These are phyloP conservation scores for Turnera subulata DNA, from an alignment of 345 rosid genomes.

Conservation along the genomic window DNA sequence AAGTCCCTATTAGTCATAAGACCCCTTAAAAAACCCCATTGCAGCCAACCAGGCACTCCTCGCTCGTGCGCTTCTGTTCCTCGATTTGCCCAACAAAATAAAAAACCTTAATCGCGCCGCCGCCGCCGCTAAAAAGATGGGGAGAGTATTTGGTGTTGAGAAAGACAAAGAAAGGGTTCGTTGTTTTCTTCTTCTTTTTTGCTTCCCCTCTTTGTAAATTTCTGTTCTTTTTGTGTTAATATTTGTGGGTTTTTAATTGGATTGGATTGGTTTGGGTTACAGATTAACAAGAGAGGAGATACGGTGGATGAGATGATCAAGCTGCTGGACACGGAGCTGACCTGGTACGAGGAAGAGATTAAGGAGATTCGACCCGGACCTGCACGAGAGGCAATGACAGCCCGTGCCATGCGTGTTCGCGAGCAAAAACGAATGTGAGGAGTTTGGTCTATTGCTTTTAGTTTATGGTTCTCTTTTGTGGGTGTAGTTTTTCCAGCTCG, in stretches of 20 bases:
- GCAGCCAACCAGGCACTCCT: too few species aligned
- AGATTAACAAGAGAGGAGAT: conserved; percentile 89
- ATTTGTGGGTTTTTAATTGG: background rate
- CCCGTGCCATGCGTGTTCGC: conserved; percentile 84
- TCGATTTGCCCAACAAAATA: too few species aligned
- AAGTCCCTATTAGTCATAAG: too few species aligned
- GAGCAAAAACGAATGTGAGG: conserved; percentile 86
- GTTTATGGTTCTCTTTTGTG: too few species aligned
- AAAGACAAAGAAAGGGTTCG: conserved; percentile 84
- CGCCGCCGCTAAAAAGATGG: too few species aligned
- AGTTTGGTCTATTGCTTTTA: background rate
- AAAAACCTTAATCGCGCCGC: too few species aligned
- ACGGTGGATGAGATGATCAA: conserved; percentile 81
- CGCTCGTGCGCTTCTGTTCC: too few species aligned
- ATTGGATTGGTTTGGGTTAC: background rate
- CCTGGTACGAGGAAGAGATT: conserved; percentile 72
- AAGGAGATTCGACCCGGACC: conserved; percentile 90
- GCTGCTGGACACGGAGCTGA: conserved; percentile 71
- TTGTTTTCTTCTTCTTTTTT: background rate
- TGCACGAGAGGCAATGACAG: conserved; percentile 83
- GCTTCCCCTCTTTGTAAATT: background rate
- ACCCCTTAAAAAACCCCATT: too few species aligned
- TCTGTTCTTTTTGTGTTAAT: background rate
- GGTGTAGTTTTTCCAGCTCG: background rate
- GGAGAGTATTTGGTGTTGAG: conserved; percentile 81